phyloP scores from a whole-genome alignment of 2,329 filamentous ascomycete genomes.

The Penicillium sp. region DNA sequence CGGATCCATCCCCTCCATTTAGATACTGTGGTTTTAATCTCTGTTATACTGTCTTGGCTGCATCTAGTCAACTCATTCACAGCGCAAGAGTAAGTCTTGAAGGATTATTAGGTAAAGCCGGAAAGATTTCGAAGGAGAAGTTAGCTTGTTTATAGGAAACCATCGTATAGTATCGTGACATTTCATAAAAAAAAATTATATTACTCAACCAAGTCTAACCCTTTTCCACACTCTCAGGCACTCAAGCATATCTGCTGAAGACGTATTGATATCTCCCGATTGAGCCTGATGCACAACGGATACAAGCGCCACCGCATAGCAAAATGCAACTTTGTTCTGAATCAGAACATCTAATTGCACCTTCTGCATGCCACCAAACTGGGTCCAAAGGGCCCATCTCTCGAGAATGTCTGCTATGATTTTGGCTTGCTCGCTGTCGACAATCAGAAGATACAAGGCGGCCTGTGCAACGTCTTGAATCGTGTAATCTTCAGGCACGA shows the following conservation, averaged over 20 bases:
- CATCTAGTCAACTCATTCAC: no score
- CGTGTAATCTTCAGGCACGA: conserved; percentile 22
- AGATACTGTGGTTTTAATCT: neutral
- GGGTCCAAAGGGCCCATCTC: conserved; percentile 24
- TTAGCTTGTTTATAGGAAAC: neutral
- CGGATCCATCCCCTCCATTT: neutral
- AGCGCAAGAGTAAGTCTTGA: no score
- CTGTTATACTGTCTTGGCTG: no score
- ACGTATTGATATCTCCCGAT: conserved; percentile 17
- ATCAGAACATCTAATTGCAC: conserved; percentile 21
- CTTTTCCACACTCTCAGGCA: conserved; percentile 28
- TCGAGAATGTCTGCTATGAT: conserved; percentile 23
- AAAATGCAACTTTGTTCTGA: conserved; percentile 22
- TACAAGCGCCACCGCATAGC: conserved; percentile 24
- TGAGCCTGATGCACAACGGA: conserved; percentile 20
- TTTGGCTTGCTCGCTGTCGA: conserved; percentile 20
- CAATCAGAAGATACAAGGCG: conserved; percentile 25
- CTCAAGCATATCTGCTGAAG: conserved; percentile 26
- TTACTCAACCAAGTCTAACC: conserved; percentile 23
- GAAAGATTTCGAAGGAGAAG: no score
- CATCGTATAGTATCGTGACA: neutral
- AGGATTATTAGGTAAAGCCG: no score
- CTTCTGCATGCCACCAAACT: conserved; percentile 24
- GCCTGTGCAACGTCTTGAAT: conserved; percentile 21
- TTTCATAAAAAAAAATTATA: neutral